phyloP scores from a whole-genome alignment of 768 basidiomycete genomes.

The Naganishia onofrii region DNA sequence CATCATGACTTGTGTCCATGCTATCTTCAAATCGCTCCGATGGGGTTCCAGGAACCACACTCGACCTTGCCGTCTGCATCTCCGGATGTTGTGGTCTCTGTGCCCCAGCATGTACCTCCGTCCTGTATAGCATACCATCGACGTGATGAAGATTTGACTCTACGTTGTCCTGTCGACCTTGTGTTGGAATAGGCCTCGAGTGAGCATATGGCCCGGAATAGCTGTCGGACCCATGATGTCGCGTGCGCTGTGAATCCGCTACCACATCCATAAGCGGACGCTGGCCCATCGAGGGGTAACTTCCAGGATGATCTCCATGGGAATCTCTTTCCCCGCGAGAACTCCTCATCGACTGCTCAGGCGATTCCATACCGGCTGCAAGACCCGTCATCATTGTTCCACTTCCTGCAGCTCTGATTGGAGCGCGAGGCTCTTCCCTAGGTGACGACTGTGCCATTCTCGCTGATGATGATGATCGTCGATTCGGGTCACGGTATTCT shows the following conservation, averaged over 20 bases:
- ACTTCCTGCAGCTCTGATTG: neutral
- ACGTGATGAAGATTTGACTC: neutral
- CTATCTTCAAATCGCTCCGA: constrained; percentile 13
- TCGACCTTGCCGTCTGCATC: neutral
- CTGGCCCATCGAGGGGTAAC: neutral
- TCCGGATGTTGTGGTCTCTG: neutral
- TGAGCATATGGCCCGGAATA: neutral
- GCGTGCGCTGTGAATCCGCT: neutral
- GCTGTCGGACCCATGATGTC: neutral
- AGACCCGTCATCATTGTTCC: constrained; percentile 8
- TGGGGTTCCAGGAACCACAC: constrained; percentile 10
- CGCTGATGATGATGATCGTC: neutral
- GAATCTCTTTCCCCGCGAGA: neutral
- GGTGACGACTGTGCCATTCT: neutral
- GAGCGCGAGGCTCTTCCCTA: neutral
- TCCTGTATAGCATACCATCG: neutral
- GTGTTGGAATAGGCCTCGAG: neutral
- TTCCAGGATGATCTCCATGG: neutral
- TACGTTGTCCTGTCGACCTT: neutral
- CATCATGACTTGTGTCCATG: constrained; percentile 7
- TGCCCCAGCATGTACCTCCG: neutral
- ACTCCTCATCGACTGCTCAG: constrained; percentile 9
- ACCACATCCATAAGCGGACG: neutral
- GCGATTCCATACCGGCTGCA: constrained; percentile 14
- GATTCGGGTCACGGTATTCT: constrained; percentile 4